Evolutionary conservation across 192 early-diverging fungal species (phyloP), one percentile per base, ranked within the genome.

Genomic region (Podila verticillata): DNA sequence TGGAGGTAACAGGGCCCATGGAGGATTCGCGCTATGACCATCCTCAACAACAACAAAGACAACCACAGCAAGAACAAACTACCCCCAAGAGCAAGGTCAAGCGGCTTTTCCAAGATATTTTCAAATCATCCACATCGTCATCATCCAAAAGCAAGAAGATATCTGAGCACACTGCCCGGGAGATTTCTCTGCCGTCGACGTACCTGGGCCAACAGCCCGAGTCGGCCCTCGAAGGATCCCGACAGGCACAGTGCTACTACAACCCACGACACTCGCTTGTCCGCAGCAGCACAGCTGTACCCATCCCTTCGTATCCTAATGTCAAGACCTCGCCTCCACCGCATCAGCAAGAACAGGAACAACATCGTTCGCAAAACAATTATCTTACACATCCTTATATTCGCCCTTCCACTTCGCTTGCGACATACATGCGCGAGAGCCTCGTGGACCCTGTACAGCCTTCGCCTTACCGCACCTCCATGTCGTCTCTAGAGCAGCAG

Each of bases 81-180:
- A 54, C 8, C 24, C 51, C 24, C 8, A 54, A 54, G 17, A 32
- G 64, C 31, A 71, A 70, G 22, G 69, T 72, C 60, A 70, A 62
- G 30, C 63, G 60, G n/a, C 28, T 79, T 48, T 63, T 79, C 22
- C 51, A 49, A 28, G 75, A 79, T 31, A 49, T 79, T 10, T 79
- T 79, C 65, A 70, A 69, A 17, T 62, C 65, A 48, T 57, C 68
- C 0, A 35, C 65, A 4, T n/a, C 61, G 5, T n/a, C 57, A 30
- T 28, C 29, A 15, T 32, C 30, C 32, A 34, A 9, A 17, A 36
- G 3, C 32, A 54, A 54, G 5, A 54, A 32, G 35, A 15, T 13
- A 62, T 17, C 61, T 5, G 36, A n/a, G 57, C 66, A 60, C 7
- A 30, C 19, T 19, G 28, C 31, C 48, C 26, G 34, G 56, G 13